Evolutionary conservation across 192 early-diverging fungal species (phyloP), one percentile per base, ranked within the genome.

Genomic region (Paraglomus brasilianum): DNA sequence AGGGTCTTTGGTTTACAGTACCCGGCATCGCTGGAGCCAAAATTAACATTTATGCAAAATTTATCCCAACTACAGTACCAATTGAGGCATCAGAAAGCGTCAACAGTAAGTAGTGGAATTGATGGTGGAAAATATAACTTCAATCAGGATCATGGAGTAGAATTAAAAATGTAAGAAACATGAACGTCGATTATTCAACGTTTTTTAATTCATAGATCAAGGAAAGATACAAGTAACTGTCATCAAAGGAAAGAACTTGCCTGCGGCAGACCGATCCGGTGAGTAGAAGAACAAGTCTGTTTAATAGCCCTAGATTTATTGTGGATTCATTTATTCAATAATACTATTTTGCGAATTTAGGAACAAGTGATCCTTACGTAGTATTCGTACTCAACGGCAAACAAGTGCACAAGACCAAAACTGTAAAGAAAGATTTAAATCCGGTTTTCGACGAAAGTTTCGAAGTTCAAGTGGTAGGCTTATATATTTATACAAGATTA

Each of bases 361-460:
- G 88, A 21, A 86, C 80, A 0, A 85, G 80, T 24, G 88, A 91
- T 60, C 88, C 89, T 42, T 91, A 81, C 65, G 84, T 87, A 9
- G 75, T 82, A 41, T 85, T 89, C 44, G 70, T 74, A 45, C 46
- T 87, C 1, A 86, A 88, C 60, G 83, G 82, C 41, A 74, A 88
- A 58, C 80, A 82, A 61, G 81, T 89, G 66, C 76, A 78, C 74
- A 83, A 84, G 63, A 85, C 82, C 50, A 76, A 81, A 70, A 77
- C 72, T 9, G 38, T 84, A 38, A 87, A 88, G 67, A 88, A 89
- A 81, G 84, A 77, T 47, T 74, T 85, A 39, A 83, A 83, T 42
- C 89, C 89, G 24, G 72, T 71, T 14, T 88, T 80, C 51, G 14
- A 66, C 40, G 64, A 66, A n/a, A 75, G 77, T 76, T 74, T 75